Percentiles rank a stretch among this genome's conserved stretches.
phyloP scores from a whole-genome alignment of 805 yeast species.

The Teunomyces panamensis region DNA sequence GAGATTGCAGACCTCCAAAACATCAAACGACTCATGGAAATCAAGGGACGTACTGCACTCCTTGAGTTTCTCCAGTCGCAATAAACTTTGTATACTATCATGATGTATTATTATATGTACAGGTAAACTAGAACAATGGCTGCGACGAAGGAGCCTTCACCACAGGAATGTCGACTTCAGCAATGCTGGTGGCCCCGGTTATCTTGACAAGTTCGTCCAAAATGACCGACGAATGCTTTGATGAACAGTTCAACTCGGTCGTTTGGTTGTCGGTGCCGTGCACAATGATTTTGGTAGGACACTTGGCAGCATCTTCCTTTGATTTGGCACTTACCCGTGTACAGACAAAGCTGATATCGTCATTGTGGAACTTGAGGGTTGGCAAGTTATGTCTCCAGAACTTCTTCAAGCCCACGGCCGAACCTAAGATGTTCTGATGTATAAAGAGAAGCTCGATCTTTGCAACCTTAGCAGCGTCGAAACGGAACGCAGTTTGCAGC shows the following conservation, averaged over 20 bases:
- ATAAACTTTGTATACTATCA: neutral
- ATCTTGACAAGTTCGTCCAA: conserved; percentile 51
- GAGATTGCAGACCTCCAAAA: conserved; percentile 53
- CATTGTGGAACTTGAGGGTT: conserved; percentile 79
- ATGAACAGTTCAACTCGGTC: conserved; percentile 51
- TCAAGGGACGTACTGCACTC: conserved; percentile 68
- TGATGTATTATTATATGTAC: conserved; percentile 11
- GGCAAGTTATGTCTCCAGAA: conserved; percentile 78
- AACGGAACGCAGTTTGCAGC: conserved; percentile 34
- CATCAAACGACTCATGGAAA: conserved; percentile 58
- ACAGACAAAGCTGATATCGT: conserved; percentile 60
- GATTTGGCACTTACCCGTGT: conserved; percentile 46
- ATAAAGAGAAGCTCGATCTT: conserved; percentile 52
- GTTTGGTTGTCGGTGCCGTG: conserved; percentile 33
- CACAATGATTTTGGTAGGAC: conserved; percentile 48
- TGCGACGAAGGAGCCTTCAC: conserved; percentile 1
- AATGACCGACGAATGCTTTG: conserved; percentile 49
- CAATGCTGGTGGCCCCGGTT: conserved; percentile 45
- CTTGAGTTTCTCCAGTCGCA: conserved; percentile 50
- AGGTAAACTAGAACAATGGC: conserved; percentile 5
- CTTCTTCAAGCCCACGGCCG: conserved; percentile 65
- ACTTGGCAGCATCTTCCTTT: conserved; percentile 40
- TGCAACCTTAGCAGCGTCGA: conserved; percentile 20
- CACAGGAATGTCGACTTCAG: conserved; percentile 6
- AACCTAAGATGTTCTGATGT: conserved; percentile 39